Base-by-base conservation (phyloP, 2,329 filamentous ascomycete species). In the Pleurostoma richardsiae region DNA sequence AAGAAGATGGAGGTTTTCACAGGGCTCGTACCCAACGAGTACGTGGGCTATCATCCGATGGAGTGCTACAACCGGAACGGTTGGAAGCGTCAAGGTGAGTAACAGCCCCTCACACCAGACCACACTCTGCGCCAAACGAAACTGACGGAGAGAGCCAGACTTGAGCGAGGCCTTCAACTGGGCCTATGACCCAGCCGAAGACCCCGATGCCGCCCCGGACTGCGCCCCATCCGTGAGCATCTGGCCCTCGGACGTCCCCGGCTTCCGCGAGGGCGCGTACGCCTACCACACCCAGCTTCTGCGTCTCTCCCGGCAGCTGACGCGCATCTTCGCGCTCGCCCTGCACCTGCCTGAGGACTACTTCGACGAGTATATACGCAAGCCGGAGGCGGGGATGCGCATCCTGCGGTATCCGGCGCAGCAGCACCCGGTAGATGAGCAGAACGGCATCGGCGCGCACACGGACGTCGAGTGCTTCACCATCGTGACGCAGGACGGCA, bases 401-500 rank as follows among this genome's bases (percentile, higher is more conserved):
- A 53, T 62, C 5, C 40, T 54, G 5, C 39, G 48, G n/a, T 51
- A 49, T 8, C 41, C 40, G 4, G 44, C 49, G 26, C 64, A 65
- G 30, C 41, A 58, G 4, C 45, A 50, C 10, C 42, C 51, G 33
- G 46, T 48, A 11, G 55, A 58, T 29, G 60, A 54, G 10, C 44
- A 52, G 30, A 55, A 64, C 10, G 62, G 61, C 3, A 71, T 70
- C 30, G 67, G 66, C 19, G 65, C 73, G 1, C 73, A 77, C 48
- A 76, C 73, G 6, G 73, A 76, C 49, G 70, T 71, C 30, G 66
- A 72, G 41, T 71, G 71, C 46, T 70, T 76, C 47, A 76, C 72
- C 1, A 72, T 74, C 45, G 61, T 76, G 2, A 65, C 68, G 8
- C 71, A 74, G 42, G 71, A 74, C 42, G 47, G 59, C 4, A 60